Evolutionary conservation across 1,139 yeast species (phyloP).

Genomic region (Taphrina sp.): DNA sequence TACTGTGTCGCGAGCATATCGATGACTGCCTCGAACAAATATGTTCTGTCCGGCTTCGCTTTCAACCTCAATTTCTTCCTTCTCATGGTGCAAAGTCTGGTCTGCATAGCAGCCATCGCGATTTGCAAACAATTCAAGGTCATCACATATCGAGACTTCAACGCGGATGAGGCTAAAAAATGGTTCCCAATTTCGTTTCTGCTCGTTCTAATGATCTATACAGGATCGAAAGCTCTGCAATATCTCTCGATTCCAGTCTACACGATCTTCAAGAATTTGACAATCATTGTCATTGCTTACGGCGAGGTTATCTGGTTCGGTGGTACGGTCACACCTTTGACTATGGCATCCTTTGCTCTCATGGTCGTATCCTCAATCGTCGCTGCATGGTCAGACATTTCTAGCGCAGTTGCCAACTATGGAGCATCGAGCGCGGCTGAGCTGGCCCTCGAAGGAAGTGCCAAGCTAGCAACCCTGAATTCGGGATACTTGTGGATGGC

Average conservation of each 20-base stretch:
- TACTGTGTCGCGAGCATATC: slow-evolving; percentile 43
- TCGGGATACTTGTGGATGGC: slow-evolving; percentile 97
- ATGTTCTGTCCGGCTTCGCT: slow-evolving; percentile 74
- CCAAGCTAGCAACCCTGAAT: slow-evolving; percentile 52
- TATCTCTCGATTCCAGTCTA: slow-evolving; percentile 89
- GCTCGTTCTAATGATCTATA: slow-evolving; percentile 91
- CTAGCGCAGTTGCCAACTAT: slow-evolving; percentile 44
- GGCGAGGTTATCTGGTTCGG: slow-evolving; percentile 99
- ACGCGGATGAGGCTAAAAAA: slow-evolving; percentile 83
- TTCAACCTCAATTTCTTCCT: slow-evolving; percentile 91
- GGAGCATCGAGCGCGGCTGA: slow-evolving; percentile 40
- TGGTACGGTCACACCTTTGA: slow-evolving; percentile 86
- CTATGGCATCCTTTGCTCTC: slow-evolving; percentile 77
- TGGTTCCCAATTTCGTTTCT: slow-evolving; percentile 87
- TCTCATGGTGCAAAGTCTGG: slow-evolving; percentile 60
- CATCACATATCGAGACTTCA: slow-evolving; percentile 82
- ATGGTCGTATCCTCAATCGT: slow-evolving; percentile 92
- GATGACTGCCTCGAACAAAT: slow-evolving; percentile 98
- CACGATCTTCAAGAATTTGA: slow-evolving; percentile 95
- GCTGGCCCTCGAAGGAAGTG: slow-evolving; percentile 40
- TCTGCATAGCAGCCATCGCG: slow-evolving; percentile 73
- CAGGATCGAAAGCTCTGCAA: slow-evolving; percentile 90
- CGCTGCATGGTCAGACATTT: slow-evolving; percentile 88
- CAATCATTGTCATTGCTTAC: slow-evolving; percentile 92
- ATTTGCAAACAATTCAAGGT: slow-evolving; percentile 68